Conservation (phyloP, 805 yeast genomes). For the Pichia sporocuriosa region DNA sequence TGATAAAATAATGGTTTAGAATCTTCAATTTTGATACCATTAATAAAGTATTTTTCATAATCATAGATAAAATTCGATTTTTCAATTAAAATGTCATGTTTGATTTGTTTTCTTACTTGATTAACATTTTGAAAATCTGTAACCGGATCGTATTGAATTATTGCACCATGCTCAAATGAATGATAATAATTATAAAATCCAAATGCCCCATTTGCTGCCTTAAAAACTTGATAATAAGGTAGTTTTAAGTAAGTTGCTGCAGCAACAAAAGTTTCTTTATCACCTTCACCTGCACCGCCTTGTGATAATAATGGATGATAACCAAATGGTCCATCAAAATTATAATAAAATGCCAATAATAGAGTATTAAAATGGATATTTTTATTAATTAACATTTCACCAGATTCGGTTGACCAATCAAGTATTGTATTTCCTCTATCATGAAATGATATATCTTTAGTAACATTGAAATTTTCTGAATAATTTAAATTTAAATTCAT, state of each 20-base stretch:
- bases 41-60: constrained; percentile 14
- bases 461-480: constrained; percentile 1
- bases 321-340: constrained; percentile 53
- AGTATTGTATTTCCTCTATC: constrained; percentile 57
- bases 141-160: constrained; percentile 28
- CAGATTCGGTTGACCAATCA: constrained; percentile 57
- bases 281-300: constrained; percentile 71
- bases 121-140: constrained; percentile 16
- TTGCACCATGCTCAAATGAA: constrained; percentile 23
- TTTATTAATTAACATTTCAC: constrained; percentile 57
- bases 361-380: constrained; percentile 50
- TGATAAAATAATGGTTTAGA: constrained; percentile 27
- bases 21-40: constrained; percentile 15
- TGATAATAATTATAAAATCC: constrained; percentile 23
- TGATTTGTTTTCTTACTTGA: not conserved
- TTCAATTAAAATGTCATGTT: constrained; percentile 10
- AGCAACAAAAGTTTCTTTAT: constrained; percentile 66
- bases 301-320: constrained; percentile 56
- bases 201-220: constrained; percentile 24
- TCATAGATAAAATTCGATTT: constrained; percentile 11
- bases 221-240: constrained; percentile 44
- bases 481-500: constrained; percentile 16
- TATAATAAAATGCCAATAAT: constrained; percentile 58
- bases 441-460: constrained; percentile 37
- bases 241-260: constrained; percentile 47